Evolutionary conservation across 2,329 filamentous ascomycete species (phyloP).

Genomic region (Calonectria leucothoes): DNA sequence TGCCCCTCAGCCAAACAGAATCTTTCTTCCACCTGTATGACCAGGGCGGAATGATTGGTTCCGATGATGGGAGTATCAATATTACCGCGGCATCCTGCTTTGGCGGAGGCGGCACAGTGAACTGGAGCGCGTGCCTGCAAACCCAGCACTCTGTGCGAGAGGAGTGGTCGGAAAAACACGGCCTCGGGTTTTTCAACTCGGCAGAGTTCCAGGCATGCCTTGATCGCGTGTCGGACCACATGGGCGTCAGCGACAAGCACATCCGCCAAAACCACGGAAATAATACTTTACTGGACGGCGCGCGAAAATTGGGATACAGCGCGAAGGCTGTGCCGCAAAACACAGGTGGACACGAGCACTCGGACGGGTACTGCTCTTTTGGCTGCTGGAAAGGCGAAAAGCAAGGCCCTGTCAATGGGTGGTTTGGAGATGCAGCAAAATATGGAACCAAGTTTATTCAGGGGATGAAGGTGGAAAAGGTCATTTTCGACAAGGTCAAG

Average conservation of each 20-base stretch:
- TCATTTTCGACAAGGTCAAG: slow-evolving; percentile 69
- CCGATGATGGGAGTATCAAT: slow-evolving; percentile 61
- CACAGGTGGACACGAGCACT: slow-evolving; percentile 72
- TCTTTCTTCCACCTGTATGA: slow-evolving; percentile 12
- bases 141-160: slow-evolving; percentile 77
- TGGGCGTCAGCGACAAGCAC: slow-evolving; percentile 75
- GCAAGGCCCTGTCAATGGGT: slow-evolving; percentile 78
- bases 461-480: slow-evolving; percentile 74
- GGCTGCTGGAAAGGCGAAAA: slow-evolving; percentile 73
- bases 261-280: slow-evolving; percentile 78
- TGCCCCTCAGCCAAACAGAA: slow-evolving; percentile 67
- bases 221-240: slow-evolving; percentile 78
- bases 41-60: background rate
- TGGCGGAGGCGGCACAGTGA: slow-evolving; percentile 83
- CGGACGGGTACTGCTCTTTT: slow-evolving; percentile 69
- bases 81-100: slow-evolving; percentile 76
- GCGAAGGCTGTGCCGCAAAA: slow-evolving; percentile 80
- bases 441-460: slow-evolving; percentile 81
- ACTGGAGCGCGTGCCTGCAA: slow-evolving; percentile 73
- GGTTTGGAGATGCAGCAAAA: slow-evolving; percentile 77
- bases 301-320: slow-evolving; percentile 74
- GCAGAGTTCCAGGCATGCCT: slow-evolving; percentile 76
- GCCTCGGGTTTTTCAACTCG: slow-evolving; percentile 77
- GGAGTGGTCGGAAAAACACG: slow-evolving; percentile 75
- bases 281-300: slow-evolving; percentile 74